phyloP scores from a whole-genome alignment of 805 yeast genomes.

The Nakazawaea molendinolei region DNA sequence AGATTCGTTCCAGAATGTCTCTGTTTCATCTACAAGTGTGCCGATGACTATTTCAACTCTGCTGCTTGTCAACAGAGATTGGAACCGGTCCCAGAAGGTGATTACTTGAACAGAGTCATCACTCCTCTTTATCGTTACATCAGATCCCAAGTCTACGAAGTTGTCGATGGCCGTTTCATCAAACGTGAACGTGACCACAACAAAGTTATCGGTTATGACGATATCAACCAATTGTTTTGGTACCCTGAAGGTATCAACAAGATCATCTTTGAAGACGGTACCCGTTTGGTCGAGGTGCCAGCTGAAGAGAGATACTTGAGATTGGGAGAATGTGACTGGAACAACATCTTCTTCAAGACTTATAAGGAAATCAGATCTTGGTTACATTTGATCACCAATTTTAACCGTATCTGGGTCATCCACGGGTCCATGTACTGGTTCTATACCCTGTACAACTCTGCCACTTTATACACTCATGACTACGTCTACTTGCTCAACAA shows the following conservation, averaged over 20 bases:
- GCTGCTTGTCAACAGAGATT: constrained; percentile 86
- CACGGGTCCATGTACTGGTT: constrained; percentile 91
- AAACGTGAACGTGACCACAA: constrained; percentile 84
- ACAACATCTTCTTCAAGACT: constrained; percentile 87
- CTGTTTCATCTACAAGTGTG: constrained; percentile 93
- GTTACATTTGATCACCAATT: constrained; percentile 92
- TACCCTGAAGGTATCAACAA: constrained; percentile 98
- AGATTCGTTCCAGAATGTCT: constrained; percentile 88
- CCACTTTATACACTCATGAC: constrained; percentile 81
- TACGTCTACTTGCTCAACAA: constrained; percentile 79
- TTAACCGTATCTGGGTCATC: constrained; percentile 97
- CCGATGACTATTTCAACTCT: constrained; percentile 80
- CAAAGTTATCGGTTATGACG: constrained; percentile 87
- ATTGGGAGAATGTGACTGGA: constrained; percentile 92
- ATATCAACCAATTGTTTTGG: constrained; percentile 98
- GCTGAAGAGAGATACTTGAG: constrained; percentile 82
- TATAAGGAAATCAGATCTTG: constrained; percentile 95
- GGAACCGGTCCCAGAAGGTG: constrained; percentile 84
- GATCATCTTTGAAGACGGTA: constrained; percentile 85
- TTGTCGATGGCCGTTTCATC: constrained; percentile 73
- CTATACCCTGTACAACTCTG: constrained; percentile 90
- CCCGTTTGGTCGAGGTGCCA: constrained; percentile 86
- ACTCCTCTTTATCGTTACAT: constrained; percentile 83
- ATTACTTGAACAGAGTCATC: constrained; percentile 83
- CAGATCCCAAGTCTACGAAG: constrained; percentile 77